A percentile compares a stretch with the other conserved stretches of the same genome.
Evolutionary conservation across 176 grass and related monocot genomes (phyloP).

Genomic region (Calamus simplicifolius): DNA sequence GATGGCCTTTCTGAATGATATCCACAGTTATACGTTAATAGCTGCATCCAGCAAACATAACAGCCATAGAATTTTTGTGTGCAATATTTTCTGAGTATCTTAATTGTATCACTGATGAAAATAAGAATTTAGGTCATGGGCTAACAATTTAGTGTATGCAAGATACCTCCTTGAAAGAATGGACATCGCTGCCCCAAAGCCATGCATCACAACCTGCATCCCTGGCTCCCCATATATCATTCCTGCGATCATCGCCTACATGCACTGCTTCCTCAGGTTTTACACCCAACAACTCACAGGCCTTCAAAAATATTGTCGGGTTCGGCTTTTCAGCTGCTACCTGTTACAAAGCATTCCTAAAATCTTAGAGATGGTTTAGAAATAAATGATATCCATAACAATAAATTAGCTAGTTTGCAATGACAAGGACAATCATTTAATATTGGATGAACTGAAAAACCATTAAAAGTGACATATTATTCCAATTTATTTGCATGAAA

Average conservation of each 20-base stretch:
- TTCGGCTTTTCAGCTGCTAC: slow-evolving; percentile 95
- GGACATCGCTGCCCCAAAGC: slow-evolving; percentile 90
- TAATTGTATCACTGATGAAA: neutral
- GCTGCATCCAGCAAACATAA: no score
- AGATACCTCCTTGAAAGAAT: slow-evolving; percentile 93
- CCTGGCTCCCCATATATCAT: slow-evolving; percentile 90
- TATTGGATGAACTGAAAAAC: no score
- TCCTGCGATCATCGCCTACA: slow-evolving; percentile 91
- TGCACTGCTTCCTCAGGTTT: slow-evolving; percentile 90
- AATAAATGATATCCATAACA: no score
- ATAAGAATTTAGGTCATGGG: neutral
- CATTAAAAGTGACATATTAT: no score
- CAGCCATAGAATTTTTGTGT: no score
- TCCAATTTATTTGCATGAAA: no score
- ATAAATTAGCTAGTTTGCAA: no score
- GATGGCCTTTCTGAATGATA: no score
- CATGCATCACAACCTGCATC: slow-evolving; percentile 94
- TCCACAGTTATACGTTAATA: no score
- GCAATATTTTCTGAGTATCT: no score
- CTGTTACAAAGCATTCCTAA: slow-evolving; percentile 18
- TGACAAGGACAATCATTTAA: no score
- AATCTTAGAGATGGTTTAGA: neutral
- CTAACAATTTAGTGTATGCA: neutral
- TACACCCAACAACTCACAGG: slow-evolving; percentile 69
- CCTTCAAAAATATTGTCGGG: slow-evolving; percentile 94